Evolutionary conservation across 169 alveolate genomes (phyloP), one percentile per base, ranked within the genome.

Genomic region (Eimeria acervulina): DNA sequence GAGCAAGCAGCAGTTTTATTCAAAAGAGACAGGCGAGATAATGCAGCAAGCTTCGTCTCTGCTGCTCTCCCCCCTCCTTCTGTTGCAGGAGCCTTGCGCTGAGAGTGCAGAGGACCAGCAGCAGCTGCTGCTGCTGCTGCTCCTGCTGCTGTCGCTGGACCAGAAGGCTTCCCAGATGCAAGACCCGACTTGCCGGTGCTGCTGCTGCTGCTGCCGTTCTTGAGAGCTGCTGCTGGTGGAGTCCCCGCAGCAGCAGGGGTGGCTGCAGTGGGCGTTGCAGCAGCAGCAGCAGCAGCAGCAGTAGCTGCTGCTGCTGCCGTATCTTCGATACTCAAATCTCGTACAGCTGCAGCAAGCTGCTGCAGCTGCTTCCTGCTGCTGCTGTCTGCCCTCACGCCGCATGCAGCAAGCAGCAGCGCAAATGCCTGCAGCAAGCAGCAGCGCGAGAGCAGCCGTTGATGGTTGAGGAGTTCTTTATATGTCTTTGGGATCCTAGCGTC

Each of bases 401-500:
- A 36, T 28, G 84, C 40, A 72, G 84, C 84, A 38, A 72, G 47
- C 84, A 72, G 84, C 84, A 72, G 44, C 21, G 84, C 84, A 21
- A 72, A 36, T 17, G 84, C 84, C 84, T 72, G 47, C 40, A 72
- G 84, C 4, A 72, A 44, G 84, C 84, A 72, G 84, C 84, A 72
- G 84, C 84, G 84, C 28, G 84, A 13, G 17, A 31, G 84, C 84
- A 72, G 84, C 84, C 42, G 84, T 44, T 72, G 84, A 17, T 21
- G 13, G 44, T 21, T 36, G 21, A 63, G 74, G 31, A 26, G 17
- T 8, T 63, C 38, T 12, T 21, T n/a, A 13, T 63, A 21, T 8
- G 31, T 21, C 74, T 63, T 13, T n/a, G 38, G 74, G 38, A 1
- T 63, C 19, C 12, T 63, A 21, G n/a, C 19, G n/a, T 63, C 74